phyloP scores from a whole-genome alignment of 2,329 filamentous ascomycete species.

The Tolypocladium inflatum region DNA sequence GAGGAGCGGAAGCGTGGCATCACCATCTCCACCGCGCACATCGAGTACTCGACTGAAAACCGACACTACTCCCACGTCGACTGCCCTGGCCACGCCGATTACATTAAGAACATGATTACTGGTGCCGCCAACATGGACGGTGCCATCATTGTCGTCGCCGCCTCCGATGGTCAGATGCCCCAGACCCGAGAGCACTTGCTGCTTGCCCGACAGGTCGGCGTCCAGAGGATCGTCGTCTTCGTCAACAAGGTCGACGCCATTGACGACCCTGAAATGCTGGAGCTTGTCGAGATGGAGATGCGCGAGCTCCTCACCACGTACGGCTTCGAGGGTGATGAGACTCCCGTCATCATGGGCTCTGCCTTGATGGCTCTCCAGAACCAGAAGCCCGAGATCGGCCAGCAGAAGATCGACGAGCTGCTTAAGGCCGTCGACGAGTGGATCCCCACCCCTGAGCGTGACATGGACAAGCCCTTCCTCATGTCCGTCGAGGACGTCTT shows the following conservation, averaged over 20 bases:
- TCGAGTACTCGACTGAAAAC: constrained; percentile 91
- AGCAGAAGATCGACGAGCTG: constrained; percentile 82
- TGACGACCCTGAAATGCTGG: constrained; percentile 98
- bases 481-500: constrained; percentile 96
- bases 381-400: constrained; percentile 79
- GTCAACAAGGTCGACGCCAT: constrained; percentile 99
- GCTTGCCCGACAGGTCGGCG: constrained; percentile 94
- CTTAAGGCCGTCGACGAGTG: constrained; percentile 83
- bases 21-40: constrained; percentile 96
- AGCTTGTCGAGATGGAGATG: constrained; percentile 99
- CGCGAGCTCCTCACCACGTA: constrained; percentile 88
- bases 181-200: constrained; percentile 98
- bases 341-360: constrained; percentile 93
- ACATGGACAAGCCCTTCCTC: constrained; percentile 96
- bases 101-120: constrained; percentile 99
- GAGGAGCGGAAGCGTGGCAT: constrained; percentile 99
- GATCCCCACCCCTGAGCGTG: constrained; percentile 92
- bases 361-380: constrained; percentile 88
- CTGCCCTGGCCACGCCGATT: constrained; percentile 99
- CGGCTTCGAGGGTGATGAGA: constrained; percentile 96
- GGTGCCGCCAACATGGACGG: constrained; percentile 99
- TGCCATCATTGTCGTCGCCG: constrained; percentile 96
- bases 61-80: constrained; percentile 99
- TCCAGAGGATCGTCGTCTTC: constrained; percentile 96
- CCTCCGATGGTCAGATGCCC: constrained; percentile 98